Conservation (phyloP, 495 filamentous ascomycete species). For the Lasiosphaeria ovina region DNA sequence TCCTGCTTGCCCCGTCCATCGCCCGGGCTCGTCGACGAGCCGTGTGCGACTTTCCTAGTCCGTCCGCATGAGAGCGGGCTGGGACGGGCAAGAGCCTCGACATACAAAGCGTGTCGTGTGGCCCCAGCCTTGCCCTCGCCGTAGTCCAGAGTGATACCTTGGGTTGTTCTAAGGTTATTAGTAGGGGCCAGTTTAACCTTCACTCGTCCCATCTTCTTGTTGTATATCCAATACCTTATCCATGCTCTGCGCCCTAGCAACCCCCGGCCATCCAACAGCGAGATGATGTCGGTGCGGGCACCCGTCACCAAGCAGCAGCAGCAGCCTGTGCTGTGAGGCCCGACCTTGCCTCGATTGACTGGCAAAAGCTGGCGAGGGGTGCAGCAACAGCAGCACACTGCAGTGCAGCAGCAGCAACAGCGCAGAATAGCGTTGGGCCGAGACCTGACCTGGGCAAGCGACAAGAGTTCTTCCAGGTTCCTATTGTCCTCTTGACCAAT, state of each 20-base stretch:
- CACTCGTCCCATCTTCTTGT: background rate
- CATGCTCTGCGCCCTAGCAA: background rate
- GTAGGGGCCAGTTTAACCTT: too few species aligned
- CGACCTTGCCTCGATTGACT: background rate
- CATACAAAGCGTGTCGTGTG: too few species aligned
- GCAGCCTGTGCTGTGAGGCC: background rate
- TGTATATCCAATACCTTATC: background rate
- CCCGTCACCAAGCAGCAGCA: background rate
- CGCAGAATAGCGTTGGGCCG: background rate
- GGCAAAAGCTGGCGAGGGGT: background rate
- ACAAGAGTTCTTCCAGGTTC: too few species aligned
- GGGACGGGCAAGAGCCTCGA: too few species aligned
- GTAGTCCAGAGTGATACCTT: too few species aligned
- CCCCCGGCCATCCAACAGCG: background rate
- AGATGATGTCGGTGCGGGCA: conserved; percentile 1
- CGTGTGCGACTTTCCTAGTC: background rate
- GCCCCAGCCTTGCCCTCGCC: too few species aligned
- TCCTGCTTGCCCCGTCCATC: background rate
- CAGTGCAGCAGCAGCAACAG: background rate
- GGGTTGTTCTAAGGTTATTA: too few species aligned
- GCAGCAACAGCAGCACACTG: background rate
- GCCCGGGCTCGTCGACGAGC: background rate
- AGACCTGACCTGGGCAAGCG: background rate
- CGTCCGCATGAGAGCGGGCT: too few species aligned
- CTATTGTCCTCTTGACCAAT: too few species aligned